Conservation (phyloP, 805 yeast species). For the Candida andamanensis region DNA sequence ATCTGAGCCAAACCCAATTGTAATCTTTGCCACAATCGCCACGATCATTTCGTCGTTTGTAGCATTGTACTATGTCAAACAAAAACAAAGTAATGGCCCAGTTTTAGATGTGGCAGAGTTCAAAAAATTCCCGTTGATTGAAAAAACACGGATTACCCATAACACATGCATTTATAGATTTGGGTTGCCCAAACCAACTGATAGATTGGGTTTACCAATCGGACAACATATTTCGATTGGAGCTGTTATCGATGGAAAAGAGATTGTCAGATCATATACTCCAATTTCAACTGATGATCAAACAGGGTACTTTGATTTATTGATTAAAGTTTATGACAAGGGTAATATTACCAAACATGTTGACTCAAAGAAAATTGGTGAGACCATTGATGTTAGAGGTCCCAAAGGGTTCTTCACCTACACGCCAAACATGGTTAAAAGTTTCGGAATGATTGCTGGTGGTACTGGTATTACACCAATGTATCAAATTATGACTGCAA, state of each 20-base stretch:
- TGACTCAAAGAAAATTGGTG: conserved; percentile 71
- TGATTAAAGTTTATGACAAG: conserved; percentile 78
- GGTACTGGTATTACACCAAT: conserved; percentile 97
- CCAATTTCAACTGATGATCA: conserved; percentile 80
- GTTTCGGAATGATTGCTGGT: conserved; percentile 89
- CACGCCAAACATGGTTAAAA: conserved; percentile 68
- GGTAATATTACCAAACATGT: conserved; percentile 81
- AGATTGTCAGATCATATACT: conserved; percentile 80
- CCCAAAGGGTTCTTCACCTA: conserved; percentile 89
- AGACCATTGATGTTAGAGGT: conserved; percentile 72
- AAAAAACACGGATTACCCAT: conserved; percentile 70
- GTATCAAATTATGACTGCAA: conserved; percentile 86
- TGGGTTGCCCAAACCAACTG: conserved; percentile 69
- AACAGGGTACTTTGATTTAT: conserved; percentile 76
- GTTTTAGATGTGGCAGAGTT: conserved; percentile 64
- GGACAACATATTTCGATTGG: conserved; percentile 89
- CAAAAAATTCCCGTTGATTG: conserved; percentile 73
- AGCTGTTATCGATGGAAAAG: conserved; percentile 73
- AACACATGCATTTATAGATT: conserved; percentile 82
- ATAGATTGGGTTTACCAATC: conserved; percentile 80
- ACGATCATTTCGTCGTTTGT: conserved; percentile 30
- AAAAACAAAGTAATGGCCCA: conserved; percentile 35
- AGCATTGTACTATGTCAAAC: conserved; percentile 28
- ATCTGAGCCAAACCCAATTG: conserved; percentile 33
- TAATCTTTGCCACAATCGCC: conserved; percentile 36